A percentile compares a stretch with the other conserved stretches of the same genome.
Conservation (phyloP, 2,329 filamentous ascomycete species). For the Arthrobotrys sinensis region DNA sequence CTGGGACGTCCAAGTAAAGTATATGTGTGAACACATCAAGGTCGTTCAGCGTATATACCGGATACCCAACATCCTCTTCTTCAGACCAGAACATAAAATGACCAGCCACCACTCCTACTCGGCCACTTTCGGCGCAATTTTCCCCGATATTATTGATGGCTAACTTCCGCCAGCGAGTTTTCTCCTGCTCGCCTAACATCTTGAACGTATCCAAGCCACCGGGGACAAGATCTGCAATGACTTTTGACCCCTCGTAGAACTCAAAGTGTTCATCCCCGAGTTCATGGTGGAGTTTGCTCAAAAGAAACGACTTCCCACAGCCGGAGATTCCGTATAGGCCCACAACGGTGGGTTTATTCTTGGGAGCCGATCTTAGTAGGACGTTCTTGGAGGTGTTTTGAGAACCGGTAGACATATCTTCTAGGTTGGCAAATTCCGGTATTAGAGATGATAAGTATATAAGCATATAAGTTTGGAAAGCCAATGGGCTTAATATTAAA, state of each 20-base stretch:
- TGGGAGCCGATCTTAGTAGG: background rate
- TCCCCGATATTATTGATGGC: constrained; percentile 70
- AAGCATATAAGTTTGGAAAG: too few relatives aligned
- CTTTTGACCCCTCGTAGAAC: constrained; percentile 73
- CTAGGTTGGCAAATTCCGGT: too few relatives aligned
- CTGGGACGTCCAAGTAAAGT: constrained; percentile 71
- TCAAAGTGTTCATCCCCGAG: constrained; percentile 67
- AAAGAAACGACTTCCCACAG: constrained; percentile 71
- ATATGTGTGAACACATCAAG: constrained; percentile 73
- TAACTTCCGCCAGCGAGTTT: constrained; percentile 67
- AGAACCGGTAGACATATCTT: too few relatives aligned
- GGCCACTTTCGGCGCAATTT: constrained; percentile 66
- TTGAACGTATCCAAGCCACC: constrained; percentile 72
- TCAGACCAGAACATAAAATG: constrained; percentile 74
- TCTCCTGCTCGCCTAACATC: constrained; percentile 66
- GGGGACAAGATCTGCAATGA: constrained; percentile 68
- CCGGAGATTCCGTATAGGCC: constrained; percentile 74
- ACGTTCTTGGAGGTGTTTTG: too few relatives aligned
- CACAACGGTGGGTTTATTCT: constrained; percentile 68
- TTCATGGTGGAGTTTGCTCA: constrained; percentile 68
- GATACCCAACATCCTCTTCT: constrained; percentile 63
- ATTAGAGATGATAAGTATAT: too few relatives aligned
- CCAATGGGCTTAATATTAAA: too few relatives aligned
- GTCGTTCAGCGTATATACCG: constrained; percentile 68
- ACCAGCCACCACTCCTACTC: constrained; percentile 71